Conservation (phyloP, 176 grass and related monocot genomes). For the Eremochloa ophiuroides region DNA sequence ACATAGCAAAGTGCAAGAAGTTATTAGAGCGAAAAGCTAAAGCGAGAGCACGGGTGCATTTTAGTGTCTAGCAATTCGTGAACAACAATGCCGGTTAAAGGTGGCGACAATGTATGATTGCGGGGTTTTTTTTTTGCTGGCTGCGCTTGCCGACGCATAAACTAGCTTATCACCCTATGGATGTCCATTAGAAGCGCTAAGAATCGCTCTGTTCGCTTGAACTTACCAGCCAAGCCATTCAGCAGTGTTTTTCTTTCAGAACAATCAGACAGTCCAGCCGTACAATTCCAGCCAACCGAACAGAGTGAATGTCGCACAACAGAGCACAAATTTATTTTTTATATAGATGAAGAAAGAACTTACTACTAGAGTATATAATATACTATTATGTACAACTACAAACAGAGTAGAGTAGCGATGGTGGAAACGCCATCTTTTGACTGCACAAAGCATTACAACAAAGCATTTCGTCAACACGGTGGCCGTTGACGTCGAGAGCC, state of each 20-base stretch:
- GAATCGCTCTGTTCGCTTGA: too few species aligned
- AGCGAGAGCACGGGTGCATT: neutral
- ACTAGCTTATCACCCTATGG: neutral
- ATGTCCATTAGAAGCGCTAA: neutral
- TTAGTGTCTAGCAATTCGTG: neutral
- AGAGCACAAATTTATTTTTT: neutral
- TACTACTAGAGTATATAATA: too few species aligned
- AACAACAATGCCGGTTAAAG: neutral
- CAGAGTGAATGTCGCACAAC: neutral
- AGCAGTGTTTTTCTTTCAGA: too few species aligned
- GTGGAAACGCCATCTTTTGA: constrained; percentile 14
- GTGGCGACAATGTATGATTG: neutral
- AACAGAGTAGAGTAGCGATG: neutral
- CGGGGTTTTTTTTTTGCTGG: neutral
- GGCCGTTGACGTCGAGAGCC: constrained; percentile 4
- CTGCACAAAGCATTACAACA: neutral
- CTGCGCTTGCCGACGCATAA: neutral
- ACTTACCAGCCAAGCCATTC: too few species aligned
- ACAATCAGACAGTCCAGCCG: too few species aligned
- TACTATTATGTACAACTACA: neutral
- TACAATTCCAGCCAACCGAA: too few species aligned
- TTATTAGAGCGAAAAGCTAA: neutral
- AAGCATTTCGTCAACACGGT: constrained; percentile 10
- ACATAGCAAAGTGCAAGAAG: neutral
- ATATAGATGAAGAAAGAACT: too few species aligned